Base-by-base conservation (phyloP, 2,329 filamentous ascomycete species). In the Colletotrichum abscissum region DNA sequence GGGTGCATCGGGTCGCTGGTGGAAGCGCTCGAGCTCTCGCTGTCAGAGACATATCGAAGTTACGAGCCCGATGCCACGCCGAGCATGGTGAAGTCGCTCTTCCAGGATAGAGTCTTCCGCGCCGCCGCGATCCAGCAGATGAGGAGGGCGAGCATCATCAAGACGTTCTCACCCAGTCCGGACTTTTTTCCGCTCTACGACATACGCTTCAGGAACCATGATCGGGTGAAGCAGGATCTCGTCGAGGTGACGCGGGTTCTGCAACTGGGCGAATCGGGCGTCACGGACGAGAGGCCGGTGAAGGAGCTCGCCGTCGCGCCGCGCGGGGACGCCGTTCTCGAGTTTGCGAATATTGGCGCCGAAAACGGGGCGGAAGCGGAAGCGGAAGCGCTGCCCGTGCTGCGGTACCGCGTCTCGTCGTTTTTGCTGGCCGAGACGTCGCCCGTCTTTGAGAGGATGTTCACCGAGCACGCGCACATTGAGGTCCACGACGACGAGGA, bases 401-500 rank as follows among this genome's bases (percentile, higher is more conserved):
- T 87, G 12, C 83, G 87, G 6, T 90, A 89, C 67, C 83, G 87
- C 6, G 87, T 90, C 6, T 88, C 86, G 0, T 88, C 87, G 1
- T 82, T 85, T 74, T 82, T 87, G 78, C 78, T 89, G 16, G 83
- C 86, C 4, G 86, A 88, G 78, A 85, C 85, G 0, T 89, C 88
- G 14, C 86, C 87, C 7, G 82, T 89, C 4, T 90, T 90, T 73
- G 83, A 84, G 0, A 81, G 84, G 54, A 86, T 89, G 78, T 87
- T 90, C 22, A 76, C 79, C 1, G 79, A 79, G 0, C 77, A 79
- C 60, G 58, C 79, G 9, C 76, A 78, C 7, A 0, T 65, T 3
- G 56, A 72, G 11, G 57, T 82, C 0, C 78, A 83, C 68, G 83
- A 84, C n/a, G 80, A 81, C 8, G 82, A 82, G 3, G 81, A 83